These are phyloP conservation scores for Posidonia oceanica DNA, from an alignment of 116 monocot genomes.

Conservation along the genomic window DNA sequence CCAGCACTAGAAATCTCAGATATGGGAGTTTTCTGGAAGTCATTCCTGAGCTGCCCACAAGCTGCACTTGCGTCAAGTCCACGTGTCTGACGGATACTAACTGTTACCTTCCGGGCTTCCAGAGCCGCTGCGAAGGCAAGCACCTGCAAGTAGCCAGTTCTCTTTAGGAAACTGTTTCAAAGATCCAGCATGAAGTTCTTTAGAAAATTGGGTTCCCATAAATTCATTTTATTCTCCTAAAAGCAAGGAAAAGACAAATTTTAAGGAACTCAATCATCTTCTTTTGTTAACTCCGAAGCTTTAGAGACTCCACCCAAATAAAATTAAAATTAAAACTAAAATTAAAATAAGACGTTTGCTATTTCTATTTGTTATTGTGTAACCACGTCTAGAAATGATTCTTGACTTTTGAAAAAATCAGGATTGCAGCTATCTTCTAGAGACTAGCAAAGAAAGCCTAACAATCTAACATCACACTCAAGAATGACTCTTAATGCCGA, in stretches of 20 bases:
- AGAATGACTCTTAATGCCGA: too few relatives aligned
- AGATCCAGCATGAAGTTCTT: too few relatives aligned
- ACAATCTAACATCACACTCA: too few relatives aligned
- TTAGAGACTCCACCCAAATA: too few relatives aligned
- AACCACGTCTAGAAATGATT: conserved; percentile 1
- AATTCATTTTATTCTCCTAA: too few relatives aligned
- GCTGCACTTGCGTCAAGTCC: conserved; percentile 98
- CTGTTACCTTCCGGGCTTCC: conserved; percentile 64
- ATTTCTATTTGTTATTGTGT: too few relatives aligned
- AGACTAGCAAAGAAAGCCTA: too few relatives aligned
- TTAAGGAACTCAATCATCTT: neutral
- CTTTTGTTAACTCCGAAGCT: too few relatives aligned
- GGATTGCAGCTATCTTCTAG: too few relatives aligned
- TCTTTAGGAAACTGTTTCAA: neutral
- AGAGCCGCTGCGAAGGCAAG: conserved; percentile 50
- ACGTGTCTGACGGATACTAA: conserved; percentile 69
- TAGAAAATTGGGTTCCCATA: too few relatives aligned
- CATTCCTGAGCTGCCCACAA: conserved; percentile 93
- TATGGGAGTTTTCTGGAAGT: conserved; percentile 79
- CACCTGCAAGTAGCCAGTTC: conserved; percentile 25
- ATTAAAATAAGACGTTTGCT: too few relatives aligned
- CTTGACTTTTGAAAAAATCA: neutral
- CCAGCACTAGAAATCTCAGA: conserved; percentile 12
- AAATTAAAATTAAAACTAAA: too few relatives aligned
- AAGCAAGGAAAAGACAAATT: neutral